These are phyloP conservation scores for Lepidopterella palustris DNA, from an alignment of 495 filamentous ascomycete species.

Conservation along the genomic window DNA sequence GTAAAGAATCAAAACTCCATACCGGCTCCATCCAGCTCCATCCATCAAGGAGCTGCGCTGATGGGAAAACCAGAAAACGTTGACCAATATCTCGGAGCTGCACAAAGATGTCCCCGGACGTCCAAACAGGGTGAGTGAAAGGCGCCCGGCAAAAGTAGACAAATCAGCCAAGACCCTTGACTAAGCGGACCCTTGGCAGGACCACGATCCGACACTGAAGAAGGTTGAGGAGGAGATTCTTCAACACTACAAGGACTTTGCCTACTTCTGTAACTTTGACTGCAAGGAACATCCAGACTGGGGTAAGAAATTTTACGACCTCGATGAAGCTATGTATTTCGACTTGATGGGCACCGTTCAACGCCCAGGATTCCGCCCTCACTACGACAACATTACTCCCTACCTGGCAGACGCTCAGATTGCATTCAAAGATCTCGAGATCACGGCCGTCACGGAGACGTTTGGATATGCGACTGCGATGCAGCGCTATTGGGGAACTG, in stretches of 20 bases:
- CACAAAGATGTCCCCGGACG: constrained; percentile 2
- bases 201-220: neutral
- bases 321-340: constrained; percentile 4
- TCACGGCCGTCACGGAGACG: neutral
- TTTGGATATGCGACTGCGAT: neutral
- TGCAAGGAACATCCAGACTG: neutral
- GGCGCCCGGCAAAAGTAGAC: no score
- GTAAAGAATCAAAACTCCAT: neutral
- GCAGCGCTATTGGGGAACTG: neutral
- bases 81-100: neutral
- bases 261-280: constrained; percentile 3
- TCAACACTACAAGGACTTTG: constrained; percentile 6
- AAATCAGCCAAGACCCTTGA: neutral
- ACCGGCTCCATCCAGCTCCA: neutral
- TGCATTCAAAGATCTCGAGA: constrained; percentile 1
- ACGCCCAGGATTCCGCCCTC: neutral
- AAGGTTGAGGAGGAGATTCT: constrained; percentile 1
- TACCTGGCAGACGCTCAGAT: constrained; percentile 1
- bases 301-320: constrained; percentile 1
- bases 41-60: neutral
- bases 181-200: no score
- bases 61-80: neutral
- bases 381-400: constrained; percentile 1
- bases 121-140: neutral
- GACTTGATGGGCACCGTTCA: constrained; percentile 1